phyloP scores from a whole-genome alignment of 2,329 filamentous ascomycete genomes.

The Escovopsis sp. region DNA sequence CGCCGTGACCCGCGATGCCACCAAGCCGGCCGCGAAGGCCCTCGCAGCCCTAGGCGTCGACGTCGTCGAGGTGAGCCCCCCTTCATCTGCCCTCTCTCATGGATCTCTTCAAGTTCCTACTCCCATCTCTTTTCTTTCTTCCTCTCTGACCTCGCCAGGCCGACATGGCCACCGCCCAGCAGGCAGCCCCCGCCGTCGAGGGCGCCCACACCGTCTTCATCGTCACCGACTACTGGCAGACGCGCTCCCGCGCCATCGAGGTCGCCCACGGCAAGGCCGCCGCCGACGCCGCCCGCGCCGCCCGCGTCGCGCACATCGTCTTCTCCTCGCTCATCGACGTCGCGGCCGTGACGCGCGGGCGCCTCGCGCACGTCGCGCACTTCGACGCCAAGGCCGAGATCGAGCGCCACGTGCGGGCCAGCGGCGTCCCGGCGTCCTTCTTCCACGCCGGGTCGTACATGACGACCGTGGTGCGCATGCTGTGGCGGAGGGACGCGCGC shows the following conservation, averaged over 20 bases:
- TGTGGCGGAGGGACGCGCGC: slow-evolving; percentile 14
- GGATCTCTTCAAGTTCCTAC: no score
- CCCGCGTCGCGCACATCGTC: slow-evolving; percentile 30
- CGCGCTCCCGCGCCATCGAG: slow-evolving; percentile 19
- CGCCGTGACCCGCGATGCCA: slow-evolving; percentile 30
- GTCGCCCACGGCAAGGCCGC: slow-evolving; percentile 29
- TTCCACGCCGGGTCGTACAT: slow-evolving; percentile 39
- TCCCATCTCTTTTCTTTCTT: not conserved
- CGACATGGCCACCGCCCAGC: slow-evolving; percentile 23
- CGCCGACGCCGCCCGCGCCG: slow-evolving; percentile 28
- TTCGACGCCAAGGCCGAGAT: slow-evolving; percentile 44
- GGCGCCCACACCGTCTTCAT: slow-evolving; percentile 29
- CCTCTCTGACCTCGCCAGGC: slow-evolving; percentile 14
- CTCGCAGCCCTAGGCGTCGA: slow-evolving; percentile 28
- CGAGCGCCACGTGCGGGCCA: slow-evolving; percentile 38
- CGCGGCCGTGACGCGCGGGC: slow-evolving; percentile 22
- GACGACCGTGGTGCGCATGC: slow-evolving; percentile 26
- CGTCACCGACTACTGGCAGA: slow-evolving; percentile 26
- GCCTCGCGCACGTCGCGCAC: slow-evolving; percentile 24
- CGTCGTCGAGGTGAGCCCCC: slow-evolving; percentile 20
- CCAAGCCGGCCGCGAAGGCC: slow-evolving; percentile 23
- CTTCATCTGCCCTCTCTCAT: no score
- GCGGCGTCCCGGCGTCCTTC: slow-evolving; percentile 35
- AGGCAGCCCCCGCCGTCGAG: slow-evolving; percentile 23
- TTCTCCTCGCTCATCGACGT: slow-evolving; percentile 30